Evolutionary conservation across 139 green algal genomes (phyloP), one percentile per base, ranked within the genome.

Genomic region (Asterochloris sp.): DNA sequence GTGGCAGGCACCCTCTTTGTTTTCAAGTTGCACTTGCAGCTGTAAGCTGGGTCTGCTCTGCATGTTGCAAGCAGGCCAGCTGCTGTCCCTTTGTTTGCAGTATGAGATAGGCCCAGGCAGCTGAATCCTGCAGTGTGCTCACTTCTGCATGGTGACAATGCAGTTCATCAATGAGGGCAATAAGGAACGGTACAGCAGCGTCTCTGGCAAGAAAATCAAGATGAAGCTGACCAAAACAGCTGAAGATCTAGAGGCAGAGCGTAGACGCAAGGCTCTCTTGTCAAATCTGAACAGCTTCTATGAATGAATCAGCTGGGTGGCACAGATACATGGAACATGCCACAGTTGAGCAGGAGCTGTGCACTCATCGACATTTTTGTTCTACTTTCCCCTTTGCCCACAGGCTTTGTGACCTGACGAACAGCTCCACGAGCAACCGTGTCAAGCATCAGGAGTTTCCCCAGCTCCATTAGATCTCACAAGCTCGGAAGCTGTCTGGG

Each of bases 181-280:
- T 14, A 23, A 28, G 73, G 21, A 17, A 71, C 15, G 23, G 17
- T 47, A 29, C n/a, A 26, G 26, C 19, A 38, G 38, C 38, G 21
- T 74, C 26, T 16, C 26, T 28, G 19, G 14, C 66, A 67, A 71
- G 79, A 29, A 83, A 68, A 83, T 83, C 79, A 83, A 83, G 23
- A 75, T 83, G 68, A 83, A 83, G 54, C 28, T 78, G 54, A 68
- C 77, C 13, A 75, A 83, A 47, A 69, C 68, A 0, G 62, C 77
- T 60, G 79, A 73, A 60, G 79, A 83, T 38, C 38, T 69, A 28
- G 38, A 78, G 12, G 79, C 68, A 29, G 79, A 75, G 21, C 61
- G 27, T 17, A 74, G 28, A 15, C 79, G 79, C 13, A 64, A 63
- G 23, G 29, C 77, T 29, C 69, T 83, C 29, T 24, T 83, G 54